Evolutionary conservation across 371 early-diverging fungal species (phyloP), one percentile per base, ranked within the genome.

Genomic region (Entomophthora muscae): DNA sequence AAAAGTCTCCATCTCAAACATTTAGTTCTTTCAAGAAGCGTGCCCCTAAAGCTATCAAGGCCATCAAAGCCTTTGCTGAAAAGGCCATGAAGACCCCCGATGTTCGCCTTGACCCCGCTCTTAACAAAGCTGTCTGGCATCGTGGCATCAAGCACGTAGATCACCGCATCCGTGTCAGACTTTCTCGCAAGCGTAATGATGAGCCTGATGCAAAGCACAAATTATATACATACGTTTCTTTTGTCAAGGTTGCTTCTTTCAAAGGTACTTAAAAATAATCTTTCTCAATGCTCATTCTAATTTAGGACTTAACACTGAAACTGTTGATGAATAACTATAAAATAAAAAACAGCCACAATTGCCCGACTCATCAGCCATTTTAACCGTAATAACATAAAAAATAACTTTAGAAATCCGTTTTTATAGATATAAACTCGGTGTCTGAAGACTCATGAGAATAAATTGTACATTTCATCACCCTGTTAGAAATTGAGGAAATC

Each of bases 161-260:
- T 69, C 88, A 85, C 84, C 86, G 95, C 72, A 83, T 95, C 69
- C 90, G 96, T 68, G 85, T 95, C 64, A 90, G 94, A 65, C 74
- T 94, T 66, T 71, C 92, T 70, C 86, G 95, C 74, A 85, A 85
- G 77, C 85, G 93, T 74, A 92, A 91, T 79, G 96, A 95, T 66
- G 90, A 83, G 72, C 93, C 92, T 76, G 83, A 88, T 64, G 89
- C 91, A 72, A 86, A 83, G 73, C 90, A 93, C 79, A 93, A 93
- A 86, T 82, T 95, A 62, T 94, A 88, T 85, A 89, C 93, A 67
- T 77, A 81, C 66, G 93, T 91, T 63, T 77, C 87, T 70, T 80
- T 75, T 68, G 96, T 95, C 61, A 85, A 88, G 57, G 83, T 85
- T 69, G 75, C 86, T 67, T 73, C 79, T 71, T 93, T 92, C 83